Percentiles rank a stretch among this genome's conserved stretches.
Evolutionary conservation across 345 rosid genomes (phyloP).

Genomic region (Geranium brycei): DNA sequence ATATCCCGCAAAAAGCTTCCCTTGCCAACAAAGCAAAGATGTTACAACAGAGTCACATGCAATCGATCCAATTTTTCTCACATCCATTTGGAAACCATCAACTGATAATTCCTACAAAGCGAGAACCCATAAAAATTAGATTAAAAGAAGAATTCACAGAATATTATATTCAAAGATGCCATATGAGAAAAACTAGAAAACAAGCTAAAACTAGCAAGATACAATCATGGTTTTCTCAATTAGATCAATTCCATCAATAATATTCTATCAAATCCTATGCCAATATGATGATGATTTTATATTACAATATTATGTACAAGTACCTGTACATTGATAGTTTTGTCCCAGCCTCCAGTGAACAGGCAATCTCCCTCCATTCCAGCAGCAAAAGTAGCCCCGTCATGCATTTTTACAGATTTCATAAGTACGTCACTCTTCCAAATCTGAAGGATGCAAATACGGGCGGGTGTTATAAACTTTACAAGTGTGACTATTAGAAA

Average conservation of each 20-base stretch:
- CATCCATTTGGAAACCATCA: constrained; percentile 49
- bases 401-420: constrained; percentile 41
- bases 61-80: constrained; percentile 50
- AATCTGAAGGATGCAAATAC: constrained; percentile 26
- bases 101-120: constrained; percentile 53
- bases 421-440: constrained; percentile 58
- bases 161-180: not conserved
- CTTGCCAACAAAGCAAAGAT: constrained; percentile 53
- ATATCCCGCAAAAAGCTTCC: constrained; percentile 69
- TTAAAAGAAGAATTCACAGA: not conserved
- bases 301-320: not conserved
- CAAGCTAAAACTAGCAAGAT: not conserved
- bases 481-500: not conserved
- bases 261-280: not conserved
- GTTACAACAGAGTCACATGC: constrained; percentile 54
- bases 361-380: constrained; percentile 50
- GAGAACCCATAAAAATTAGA: not conserved
- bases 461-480: not conserved
- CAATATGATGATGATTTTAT: not conserved
- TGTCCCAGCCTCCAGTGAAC: constrained; percentile 87
- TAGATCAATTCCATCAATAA: not conserved
- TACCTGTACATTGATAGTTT: constrained; percentile 56
- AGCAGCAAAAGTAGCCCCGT: constrained; percentile 50
- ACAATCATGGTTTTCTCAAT: not conserved
- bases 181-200: not conserved